Evolutionary conservation across 352 stramenopile species (phyloP), one percentile per base, ranked within the genome.

Genomic region (Albugo candida): DNA sequence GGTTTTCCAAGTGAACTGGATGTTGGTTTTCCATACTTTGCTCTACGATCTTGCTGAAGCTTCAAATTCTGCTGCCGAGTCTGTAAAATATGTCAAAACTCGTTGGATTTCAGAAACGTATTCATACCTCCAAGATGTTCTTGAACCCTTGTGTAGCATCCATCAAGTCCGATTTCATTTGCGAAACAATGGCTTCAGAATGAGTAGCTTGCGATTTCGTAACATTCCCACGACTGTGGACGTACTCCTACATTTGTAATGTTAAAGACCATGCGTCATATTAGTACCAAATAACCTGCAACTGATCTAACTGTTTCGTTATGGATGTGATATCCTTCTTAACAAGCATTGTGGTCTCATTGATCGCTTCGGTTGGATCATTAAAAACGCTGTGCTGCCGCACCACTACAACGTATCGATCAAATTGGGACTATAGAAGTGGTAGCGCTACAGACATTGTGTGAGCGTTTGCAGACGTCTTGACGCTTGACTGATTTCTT

Each of bases 371-470:
- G 0, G 71, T 84, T 18, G 77, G 77, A 52, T 91, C 77, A 47
- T 91, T 87, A 48, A 91, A 91, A 72, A 91, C 87, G 63, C 84
- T 91, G 52, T 84, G 86, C 59, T 91, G 72, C 34, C 75, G 68
- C 31, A 91, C 74, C 46, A 91, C 77, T 91, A 41, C 42, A 41
- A 11, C 11, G 17, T 17, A 14, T 18, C 4, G 17, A 42, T 34
- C 3, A 48, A 16, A 38, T 43, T 43, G 38, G 38, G 17, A 43
- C 3, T 43, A 24, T 43, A 38, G 14, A 36, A 10, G 12, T 41
- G 6, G 13, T 31, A 10, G 24, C 24, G 11, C 38, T 1, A 71
- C 71, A 48, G 61, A 88, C 76, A 47, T 46, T 82, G 69, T 1
- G 76, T 83, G 16, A 88, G 58, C 47, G 85, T 71, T 66, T 85